Evolutionary conservation across 495 filamentous ascomycete genomes (phyloP).

Genomic region (Tetracladium marchalianum): DNA sequence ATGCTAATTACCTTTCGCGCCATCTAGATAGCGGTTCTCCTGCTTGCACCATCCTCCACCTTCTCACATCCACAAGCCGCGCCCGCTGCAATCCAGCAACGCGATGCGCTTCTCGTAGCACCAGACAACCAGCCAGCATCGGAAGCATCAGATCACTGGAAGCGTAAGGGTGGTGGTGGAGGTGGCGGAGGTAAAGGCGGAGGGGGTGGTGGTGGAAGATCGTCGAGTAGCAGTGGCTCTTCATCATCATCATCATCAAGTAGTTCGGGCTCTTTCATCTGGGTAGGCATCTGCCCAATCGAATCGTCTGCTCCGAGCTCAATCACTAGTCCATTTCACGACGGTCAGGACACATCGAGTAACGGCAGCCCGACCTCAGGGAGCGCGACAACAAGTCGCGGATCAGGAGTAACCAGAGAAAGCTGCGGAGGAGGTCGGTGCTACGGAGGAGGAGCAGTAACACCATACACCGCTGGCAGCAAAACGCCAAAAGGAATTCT

Average conservation of each 20-base stretch:
- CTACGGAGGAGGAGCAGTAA: constrained; percentile 67
- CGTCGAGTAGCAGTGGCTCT: background rate
- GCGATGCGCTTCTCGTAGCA: too few relatives aligned
- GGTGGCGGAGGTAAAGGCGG: constrained; percentile 36
- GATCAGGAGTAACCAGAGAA: constrained; percentile 51
- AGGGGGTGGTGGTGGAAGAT: constrained; percentile 17
- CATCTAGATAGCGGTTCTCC: background rate
- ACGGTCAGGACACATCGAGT: too few relatives aligned
- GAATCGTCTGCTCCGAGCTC: too few relatives aligned
- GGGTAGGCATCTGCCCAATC: too few relatives aligned
- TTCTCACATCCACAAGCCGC: constrained; percentile 14
- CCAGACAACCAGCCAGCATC: too few relatives aligned
- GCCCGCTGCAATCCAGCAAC: constrained; percentile 5
- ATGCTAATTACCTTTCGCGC: too few relatives aligned
- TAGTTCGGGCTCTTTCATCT: constrained; percentile 8
- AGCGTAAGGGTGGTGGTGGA: constrained; percentile 42
- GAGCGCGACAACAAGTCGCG: too few relatives aligned
- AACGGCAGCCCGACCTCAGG: too few relatives aligned
- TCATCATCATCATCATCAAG: constrained; percentile 1
- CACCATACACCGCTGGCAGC: constrained; percentile 57
- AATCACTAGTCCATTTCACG: too few relatives aligned
- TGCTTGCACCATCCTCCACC: background rate
- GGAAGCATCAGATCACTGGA: constrained; percentile 32
- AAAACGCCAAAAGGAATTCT: constrained; percentile 44
- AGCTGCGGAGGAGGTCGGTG: constrained; percentile 56